These are phyloP conservation scores for Effrenium voratum DNA, from an alignment of 73 alveolate species.

Conservation along the genomic window DNA sequence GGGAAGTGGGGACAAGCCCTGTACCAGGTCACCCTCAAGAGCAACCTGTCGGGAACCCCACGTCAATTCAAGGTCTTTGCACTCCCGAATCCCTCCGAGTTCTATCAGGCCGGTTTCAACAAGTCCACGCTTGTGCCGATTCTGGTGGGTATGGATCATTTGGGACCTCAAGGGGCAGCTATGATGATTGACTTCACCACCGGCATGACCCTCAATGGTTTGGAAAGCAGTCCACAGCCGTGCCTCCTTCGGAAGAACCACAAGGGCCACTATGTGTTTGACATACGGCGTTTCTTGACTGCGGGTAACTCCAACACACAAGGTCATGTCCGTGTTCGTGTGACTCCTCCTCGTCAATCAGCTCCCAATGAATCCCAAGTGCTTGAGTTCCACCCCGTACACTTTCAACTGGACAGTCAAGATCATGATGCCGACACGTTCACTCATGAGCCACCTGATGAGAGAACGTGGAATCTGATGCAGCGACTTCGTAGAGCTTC, in stretches of 20 bases:
- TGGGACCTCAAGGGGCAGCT: background rate
- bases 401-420: background rate
- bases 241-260: background rate
- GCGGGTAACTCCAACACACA: background rate
- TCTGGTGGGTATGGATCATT: background rate
- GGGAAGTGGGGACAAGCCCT: conserved; percentile 4
- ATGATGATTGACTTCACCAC: background rate
- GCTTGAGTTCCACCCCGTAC: background rate
- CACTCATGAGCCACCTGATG: no score
- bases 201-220: background rate
- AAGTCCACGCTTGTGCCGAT: background rate
- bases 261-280: background rate
- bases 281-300: background rate
- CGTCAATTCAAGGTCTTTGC: background rate
- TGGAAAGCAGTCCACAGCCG: background rate
- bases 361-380: background rate
- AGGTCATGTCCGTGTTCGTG: background rate
- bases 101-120: background rate
- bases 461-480: no score
- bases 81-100: background rate
- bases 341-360: background rate
- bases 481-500: no score
- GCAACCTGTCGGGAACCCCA: background rate
- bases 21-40: background rate
- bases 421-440: no score